Conservation (phyloP, 2,329 filamentous ascomycete genomes). For the Penicillium paneum region DNA sequence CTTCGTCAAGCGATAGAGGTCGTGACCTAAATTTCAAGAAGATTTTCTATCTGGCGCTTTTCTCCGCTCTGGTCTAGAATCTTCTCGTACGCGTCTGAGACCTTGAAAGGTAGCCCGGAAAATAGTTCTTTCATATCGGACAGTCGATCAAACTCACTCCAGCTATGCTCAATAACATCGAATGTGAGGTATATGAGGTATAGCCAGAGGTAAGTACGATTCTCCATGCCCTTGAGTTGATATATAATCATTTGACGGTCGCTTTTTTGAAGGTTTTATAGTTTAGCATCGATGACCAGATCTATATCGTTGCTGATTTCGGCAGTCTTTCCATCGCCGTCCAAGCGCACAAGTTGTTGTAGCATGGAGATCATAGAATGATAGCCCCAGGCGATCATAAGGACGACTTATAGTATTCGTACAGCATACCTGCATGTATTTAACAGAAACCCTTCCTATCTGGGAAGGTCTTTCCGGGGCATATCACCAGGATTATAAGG, state of each 20-base stretch:
- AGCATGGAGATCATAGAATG: background rate
- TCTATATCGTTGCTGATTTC: background rate
- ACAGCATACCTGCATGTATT: too few species aligned
- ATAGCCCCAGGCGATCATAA: background rate
- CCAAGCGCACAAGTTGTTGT: background rate
- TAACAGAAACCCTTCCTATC: background rate
- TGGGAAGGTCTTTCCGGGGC: slow-evolving; percentile 1
- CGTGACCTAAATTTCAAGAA: background rate
- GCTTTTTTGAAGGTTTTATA: background rate
- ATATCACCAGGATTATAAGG: background rate
- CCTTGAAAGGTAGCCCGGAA: background rate
- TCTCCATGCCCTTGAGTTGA: background rate
- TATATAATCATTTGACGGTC: background rate
- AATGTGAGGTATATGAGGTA: background rate
- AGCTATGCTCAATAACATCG: background rate
- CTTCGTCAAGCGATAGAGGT: background rate
- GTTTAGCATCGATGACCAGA: background rate
- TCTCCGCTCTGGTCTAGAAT: background rate
- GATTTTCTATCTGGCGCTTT: background rate
- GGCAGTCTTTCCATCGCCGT: background rate
- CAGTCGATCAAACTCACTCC: background rate
- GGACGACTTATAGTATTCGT: background rate
- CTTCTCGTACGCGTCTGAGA: background rate
- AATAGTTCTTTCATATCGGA: background rate
- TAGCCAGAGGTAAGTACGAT: background rate